A percentile compares a stretch with the other conserved stretches of the same genome.
Evolutionary conservation across 2,329 filamentous ascomycete species (phyloP).

Genomic region (Phyllosticta paracitricarpa): DNA sequence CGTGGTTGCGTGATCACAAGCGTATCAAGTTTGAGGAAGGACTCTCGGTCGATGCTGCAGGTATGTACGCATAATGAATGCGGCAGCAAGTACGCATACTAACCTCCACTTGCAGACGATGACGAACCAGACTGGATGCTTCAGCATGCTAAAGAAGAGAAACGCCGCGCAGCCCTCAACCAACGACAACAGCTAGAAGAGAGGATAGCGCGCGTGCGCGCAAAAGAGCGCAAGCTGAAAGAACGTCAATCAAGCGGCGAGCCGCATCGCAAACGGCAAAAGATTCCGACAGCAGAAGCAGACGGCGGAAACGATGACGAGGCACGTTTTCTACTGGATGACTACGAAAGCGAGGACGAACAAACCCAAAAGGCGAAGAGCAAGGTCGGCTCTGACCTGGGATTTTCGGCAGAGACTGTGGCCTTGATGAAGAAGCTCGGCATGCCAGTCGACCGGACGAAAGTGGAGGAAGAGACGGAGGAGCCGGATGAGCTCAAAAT

Average conservation of each 20-base stretch:
- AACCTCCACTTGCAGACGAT: slow-evolving; percentile 29
- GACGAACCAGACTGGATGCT: slow-evolving; percentile 80
- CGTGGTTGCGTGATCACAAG: slow-evolving; percentile 83
- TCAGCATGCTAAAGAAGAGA: slow-evolving; percentile 62
- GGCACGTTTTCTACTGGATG: slow-evolving; percentile 63
- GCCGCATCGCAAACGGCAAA: slow-evolving; percentile 38
- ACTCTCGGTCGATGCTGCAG: slow-evolving; percentile 35
- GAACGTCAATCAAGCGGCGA: slow-evolving; percentile 41
- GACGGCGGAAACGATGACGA: slow-evolving; percentile 38
- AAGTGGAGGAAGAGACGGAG: slow-evolving; percentile 38
- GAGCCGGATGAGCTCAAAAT: slow-evolving; percentile 65
- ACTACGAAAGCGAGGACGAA: slow-evolving; percentile 58
- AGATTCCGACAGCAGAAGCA: slow-evolving; percentile 10
- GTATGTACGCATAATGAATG: slow-evolving; percentile 15
- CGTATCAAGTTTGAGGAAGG: slow-evolving; percentile 47
- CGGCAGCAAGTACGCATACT: not conserved
- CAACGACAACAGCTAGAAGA: slow-evolving; percentile 64
- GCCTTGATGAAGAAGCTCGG: slow-evolving; percentile 57
- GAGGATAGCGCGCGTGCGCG: slow-evolving; percentile 54
- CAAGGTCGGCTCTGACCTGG: slow-evolving; percentile 25
- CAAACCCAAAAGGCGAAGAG: slow-evolving; percentile 14
- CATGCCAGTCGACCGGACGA: slow-evolving; percentile 19
- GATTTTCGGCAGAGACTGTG: slow-evolving; percentile 64
- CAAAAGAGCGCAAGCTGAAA: slow-evolving; percentile 51
- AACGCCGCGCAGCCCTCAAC: slow-evolving; percentile 54